These are phyloP conservation scores for Excoecaria cochinchinensis DNA, from an alignment of 345 rosid genomes.

Conservation along the genomic window DNA sequence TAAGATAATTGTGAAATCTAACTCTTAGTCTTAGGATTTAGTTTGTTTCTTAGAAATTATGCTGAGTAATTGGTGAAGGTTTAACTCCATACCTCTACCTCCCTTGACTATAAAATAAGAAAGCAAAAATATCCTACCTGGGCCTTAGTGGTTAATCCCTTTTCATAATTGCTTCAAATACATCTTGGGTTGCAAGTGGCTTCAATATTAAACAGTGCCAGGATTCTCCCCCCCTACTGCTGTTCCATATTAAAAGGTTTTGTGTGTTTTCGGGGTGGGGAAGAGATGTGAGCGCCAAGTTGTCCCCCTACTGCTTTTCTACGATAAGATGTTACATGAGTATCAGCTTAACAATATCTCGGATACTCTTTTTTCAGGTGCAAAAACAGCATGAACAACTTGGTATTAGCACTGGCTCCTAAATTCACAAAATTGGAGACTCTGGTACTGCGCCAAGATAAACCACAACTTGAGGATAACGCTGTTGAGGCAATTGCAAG, in stretches of 20 bases:
- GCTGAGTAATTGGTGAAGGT: background rate
- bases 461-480: conserved; percentile 79
- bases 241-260: no score
- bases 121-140: background rate
- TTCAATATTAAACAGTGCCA: background rate
- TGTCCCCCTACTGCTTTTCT: conserved; percentile 3
- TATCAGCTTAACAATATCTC: background rate
- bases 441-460: conserved; percentile 78
- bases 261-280: background rate
- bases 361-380: conserved; percentile 48
- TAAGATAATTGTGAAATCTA: background rate
- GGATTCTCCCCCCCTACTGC: background rate
- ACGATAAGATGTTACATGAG: background rate
- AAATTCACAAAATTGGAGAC: conserved; percentile 72
- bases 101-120: background rate
- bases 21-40: background rate
- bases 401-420: conserved; percentile 80
- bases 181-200: background rate
- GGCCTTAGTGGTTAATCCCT: background rate
- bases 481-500: conserved; percentile 79
- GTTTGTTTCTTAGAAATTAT: background rate
- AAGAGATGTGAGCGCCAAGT: background rate
- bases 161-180: background rate
- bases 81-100: background rate
- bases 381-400: conserved; percentile 72